Conservation (phyloP, 2,329 filamentous ascomycete species). For the Paraconiothyrium brasiliense region DNA sequence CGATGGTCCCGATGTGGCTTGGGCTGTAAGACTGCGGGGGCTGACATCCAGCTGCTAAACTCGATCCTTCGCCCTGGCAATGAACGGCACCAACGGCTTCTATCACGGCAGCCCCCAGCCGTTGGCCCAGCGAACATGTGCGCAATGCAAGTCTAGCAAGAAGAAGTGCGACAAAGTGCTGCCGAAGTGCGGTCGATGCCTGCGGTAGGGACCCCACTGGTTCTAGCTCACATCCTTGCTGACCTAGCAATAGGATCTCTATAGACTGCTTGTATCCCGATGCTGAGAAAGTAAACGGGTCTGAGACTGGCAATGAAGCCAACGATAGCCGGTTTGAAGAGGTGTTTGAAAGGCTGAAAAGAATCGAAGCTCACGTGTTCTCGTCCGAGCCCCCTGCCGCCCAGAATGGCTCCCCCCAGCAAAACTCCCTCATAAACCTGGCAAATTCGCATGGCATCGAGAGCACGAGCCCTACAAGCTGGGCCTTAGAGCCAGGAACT, state of each 20-base stretch:
- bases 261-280: constrained; percentile 23
- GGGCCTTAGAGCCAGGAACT: constrained; percentile 19
- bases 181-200: constrained; percentile 26
- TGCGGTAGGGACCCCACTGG: constrained; percentile 19
- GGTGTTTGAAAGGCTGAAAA: constrained; percentile 26
- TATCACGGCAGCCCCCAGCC: neutral
- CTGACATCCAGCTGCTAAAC: neutral
- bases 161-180: constrained; percentile 31
- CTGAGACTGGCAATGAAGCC: neutral
- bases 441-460: constrained; percentile 1
- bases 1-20: constrained; percentile 3
- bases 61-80: constrained; percentile 1
- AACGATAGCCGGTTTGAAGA: constrained; percentile 27
- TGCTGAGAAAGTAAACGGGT: constrained; percentile 12
- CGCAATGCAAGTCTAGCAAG: constrained; percentile 28
- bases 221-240: neutral
- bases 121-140: constrained; percentile 24
- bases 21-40: constrained; percentile 3
- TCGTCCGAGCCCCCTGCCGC: neutral
- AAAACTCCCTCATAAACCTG: constrained; percentile 3
- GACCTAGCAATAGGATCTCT: constrained; percentile 20
- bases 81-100: constrained; percentile 7
- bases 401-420: neutral
- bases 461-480: constrained; percentile 9
- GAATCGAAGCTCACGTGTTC: constrained; percentile 25